A percentile compares a stretch with the other conserved stretches of the same genome.
phyloP scores from a whole-genome alignment of 2,329 filamentous ascomycete genomes.

The Macrophomina tecta region DNA sequence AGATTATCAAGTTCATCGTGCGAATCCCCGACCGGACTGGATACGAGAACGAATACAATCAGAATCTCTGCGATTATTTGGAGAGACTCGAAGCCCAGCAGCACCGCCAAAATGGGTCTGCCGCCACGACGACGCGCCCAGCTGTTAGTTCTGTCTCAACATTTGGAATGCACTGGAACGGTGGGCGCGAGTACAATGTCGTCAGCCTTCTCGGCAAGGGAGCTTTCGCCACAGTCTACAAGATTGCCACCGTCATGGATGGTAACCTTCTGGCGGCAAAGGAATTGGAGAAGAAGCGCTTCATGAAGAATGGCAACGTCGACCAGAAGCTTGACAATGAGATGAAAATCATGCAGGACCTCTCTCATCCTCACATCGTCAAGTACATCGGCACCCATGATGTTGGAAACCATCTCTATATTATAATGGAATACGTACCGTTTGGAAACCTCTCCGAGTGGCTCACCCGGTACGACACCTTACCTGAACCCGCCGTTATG shows the following conservation, averaged over 20 bases:
- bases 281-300: slow-evolving; percentile 89
- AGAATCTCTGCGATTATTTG: slow-evolving; percentile 74
- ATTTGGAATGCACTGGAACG: slow-evolving; percentile 77
- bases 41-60: slow-evolving; percentile 68
- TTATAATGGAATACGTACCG: slow-evolving; percentile 94
- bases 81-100: slow-evolving; percentile 3
- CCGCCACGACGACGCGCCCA: neutral
- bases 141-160: slow-evolving; percentile 40
- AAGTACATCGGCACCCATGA: slow-evolving; percentile 89
- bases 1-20: slow-evolving; percentile 82
- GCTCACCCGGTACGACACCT: slow-evolving; percentile 64
- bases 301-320: slow-evolving; percentile 89
- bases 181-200: slow-evolving; percentile 83
- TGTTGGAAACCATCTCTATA: slow-evolving; percentile 80
- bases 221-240: slow-evolving; percentile 93
- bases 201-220: slow-evolving; percentile 85
- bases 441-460: slow-evolving; percentile 82
- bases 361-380: slow-evolving; percentile 89
- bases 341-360: slow-evolving; percentile 90
- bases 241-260: slow-evolving; percentile 83
- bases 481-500: slow-evolving; percentile 73
- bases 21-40: slow-evolving; percentile 77
- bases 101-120: neutral
- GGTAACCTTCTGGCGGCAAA: slow-evolving; percentile 89
- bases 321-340: slow-evolving; percentile 96